Evolutionary conservation across 305 asterid species (phyloP).

Genomic region (Withania somnifera): DNA sequence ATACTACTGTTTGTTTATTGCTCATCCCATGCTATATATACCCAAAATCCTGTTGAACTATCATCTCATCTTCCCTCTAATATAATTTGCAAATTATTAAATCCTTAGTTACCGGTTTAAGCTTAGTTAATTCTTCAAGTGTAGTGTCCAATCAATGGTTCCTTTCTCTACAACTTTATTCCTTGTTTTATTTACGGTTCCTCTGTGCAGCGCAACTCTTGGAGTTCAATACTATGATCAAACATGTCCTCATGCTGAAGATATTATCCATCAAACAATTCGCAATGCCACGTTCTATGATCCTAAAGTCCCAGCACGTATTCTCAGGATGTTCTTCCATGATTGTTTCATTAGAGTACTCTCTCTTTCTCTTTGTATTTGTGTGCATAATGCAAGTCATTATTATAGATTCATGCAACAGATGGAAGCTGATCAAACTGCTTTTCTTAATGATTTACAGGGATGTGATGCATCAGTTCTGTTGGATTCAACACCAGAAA

Average conservation of each 20-base stretch:
- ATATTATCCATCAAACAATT: conserved; percentile 34
- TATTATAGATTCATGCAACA: neutral
- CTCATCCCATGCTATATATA: conserved; percentile 17
- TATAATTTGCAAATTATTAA: neutral
- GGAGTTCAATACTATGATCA: conserved; percentile 41
- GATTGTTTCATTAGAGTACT: conserved; percentile 68
- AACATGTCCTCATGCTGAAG: conserved; percentile 67
- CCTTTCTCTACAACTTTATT: neutral
- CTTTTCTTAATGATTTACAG: conserved; percentile 14
- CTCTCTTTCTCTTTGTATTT: neutral
- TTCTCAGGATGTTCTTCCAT: conserved; percentile 77
- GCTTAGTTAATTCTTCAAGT: neutral
- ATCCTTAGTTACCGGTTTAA: neutral
- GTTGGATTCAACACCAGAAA: conserved; percentile 45
- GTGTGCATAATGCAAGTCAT: neutral
- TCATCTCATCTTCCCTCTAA: neutral
- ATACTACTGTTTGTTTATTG: neutral
- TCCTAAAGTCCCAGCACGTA: conserved; percentile 54
- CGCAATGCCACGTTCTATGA: conserved; percentile 33
- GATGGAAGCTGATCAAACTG: neutral
- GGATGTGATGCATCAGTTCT: conserved; percentile 86
- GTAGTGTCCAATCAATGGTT: conserved; percentile 15
- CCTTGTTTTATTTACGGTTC: conserved; percentile 18
- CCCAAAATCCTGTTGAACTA: conserved; percentile 8
- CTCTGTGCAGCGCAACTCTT: conserved; percentile 31